A percentile compares a stretch with the other conserved stretches of the same genome.
Conservation (phyloP, 2,329 filamentous ascomycete genomes). For the Penicillium paneum region DNA sequence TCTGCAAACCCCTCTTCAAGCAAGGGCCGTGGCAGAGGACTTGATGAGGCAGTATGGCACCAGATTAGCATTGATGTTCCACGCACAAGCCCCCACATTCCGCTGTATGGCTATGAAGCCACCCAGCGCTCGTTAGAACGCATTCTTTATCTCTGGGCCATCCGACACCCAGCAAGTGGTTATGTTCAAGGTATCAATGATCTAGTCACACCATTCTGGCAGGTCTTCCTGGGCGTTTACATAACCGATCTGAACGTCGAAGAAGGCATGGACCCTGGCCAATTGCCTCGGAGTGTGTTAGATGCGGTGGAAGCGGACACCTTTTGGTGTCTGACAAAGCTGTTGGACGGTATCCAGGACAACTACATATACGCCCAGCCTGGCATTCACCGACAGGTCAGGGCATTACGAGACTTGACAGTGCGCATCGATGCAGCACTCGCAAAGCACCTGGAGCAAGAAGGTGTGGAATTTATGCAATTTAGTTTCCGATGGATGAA, state of each 20-base stretch:
- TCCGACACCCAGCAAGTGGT: slow-evolving; percentile 92
- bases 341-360: slow-evolving; percentile 97
- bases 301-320: slow-evolving; percentile 97
- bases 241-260: slow-evolving; percentile 93
- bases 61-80: slow-evolving; percentile 99
- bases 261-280: slow-evolving; percentile 92
- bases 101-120: slow-evolving; percentile 91
- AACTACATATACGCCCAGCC: slow-evolving; percentile 98
- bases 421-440: slow-evolving; percentile 80
- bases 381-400: slow-evolving; percentile 91
- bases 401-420: slow-evolving; percentile 82
- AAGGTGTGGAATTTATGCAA: slow-evolving; percentile 97
- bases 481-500: slow-evolving; percentile 99
- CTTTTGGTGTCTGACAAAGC: slow-evolving; percentile 97
- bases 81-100: slow-evolving; percentile 91
- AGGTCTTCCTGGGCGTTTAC: slow-evolving; percentile 92
- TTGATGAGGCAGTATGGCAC: slow-evolving; percentile 98
- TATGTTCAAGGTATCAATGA: slow-evolving; percentile 99
- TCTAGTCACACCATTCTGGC: slow-evolving; percentile 95
- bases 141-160: slow-evolving; percentile 96
- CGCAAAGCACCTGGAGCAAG: slow-evolving; percentile 82
- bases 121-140: slow-evolving; percentile 91
- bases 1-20: slow-evolving; percentile 43
- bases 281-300: slow-evolving; percentile 82
- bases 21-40: slow-evolving; percentile 62